Evolutionary conservation across 257 asterid species (phyloP), one percentile per base, ranked within the genome.

Genomic region (Primulina huaijiensis): DNA sequence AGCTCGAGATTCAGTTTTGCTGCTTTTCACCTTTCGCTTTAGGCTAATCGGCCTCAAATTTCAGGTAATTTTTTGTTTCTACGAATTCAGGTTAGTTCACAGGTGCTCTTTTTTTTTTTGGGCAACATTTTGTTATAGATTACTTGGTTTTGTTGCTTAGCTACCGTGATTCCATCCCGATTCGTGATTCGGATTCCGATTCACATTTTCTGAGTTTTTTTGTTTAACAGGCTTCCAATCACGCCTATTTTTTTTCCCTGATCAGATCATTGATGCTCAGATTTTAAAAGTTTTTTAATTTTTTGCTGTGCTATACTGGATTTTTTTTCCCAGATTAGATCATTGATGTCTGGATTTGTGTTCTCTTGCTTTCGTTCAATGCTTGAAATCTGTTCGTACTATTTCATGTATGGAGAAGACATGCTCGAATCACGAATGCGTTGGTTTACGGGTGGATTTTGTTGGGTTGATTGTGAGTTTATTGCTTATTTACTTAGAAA

Each of bases 1-100:
- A 50, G 56, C 61, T 46, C 59, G 17, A 3, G 21, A 21, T 27
- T 52, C 63, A 29, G 23, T 60, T 34, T 31, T 19, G 40, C 37
- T 59, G 69, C 59, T 16, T 71, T 17, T n/a, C 20, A 16, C 35
- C 19, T 59, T 46, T 65, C 31, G 12, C 20, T 8, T n/a, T 12
- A 7, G 25, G 17, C 60, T 6, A n/a, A 11, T 8, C 23, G 16
- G 43, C 40, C 71, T 17, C 8, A 8, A 35, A 40, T 29, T 60
- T 40, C 60, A 14, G 69, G 58, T 9, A 17, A 25, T 2, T n/a
- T 30, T 68, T 12, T 25, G 43, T 8, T 37, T 37, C 19, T 61
- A 64, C 11, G 60, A 62, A 65, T 68, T 20, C 78, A 46, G 79
- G 79, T 77, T 65, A 72, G 70, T 62, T 74, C 68, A 27, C 43